These are phyloP conservation scores for Didymella pomorum DNA, from an alignment of 2,329 filamentous ascomycete species.

Conservation along the genomic window DNA sequence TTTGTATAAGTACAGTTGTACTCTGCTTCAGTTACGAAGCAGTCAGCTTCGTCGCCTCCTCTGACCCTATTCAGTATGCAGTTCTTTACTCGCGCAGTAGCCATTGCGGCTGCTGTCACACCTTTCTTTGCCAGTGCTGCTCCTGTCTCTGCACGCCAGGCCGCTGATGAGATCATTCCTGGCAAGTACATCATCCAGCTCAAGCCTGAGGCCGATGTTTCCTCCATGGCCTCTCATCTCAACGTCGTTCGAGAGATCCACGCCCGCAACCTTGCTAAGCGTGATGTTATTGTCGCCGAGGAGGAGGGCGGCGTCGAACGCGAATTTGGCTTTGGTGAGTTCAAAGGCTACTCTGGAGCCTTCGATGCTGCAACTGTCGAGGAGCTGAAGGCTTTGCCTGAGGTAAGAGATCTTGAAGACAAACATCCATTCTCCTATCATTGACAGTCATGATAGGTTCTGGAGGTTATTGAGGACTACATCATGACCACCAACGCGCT, in stretches of 20 bases:
- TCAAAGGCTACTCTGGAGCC: conserved; percentile 44
- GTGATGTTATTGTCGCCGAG: conserved; percentile 22
- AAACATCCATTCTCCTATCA: neutral
- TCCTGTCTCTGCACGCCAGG: conserved; percentile 27
- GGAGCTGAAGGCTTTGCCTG: conserved; percentile 38
- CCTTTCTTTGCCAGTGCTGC: conserved; percentile 36
- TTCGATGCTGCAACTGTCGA: conserved; percentile 43
- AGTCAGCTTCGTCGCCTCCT: neutral
- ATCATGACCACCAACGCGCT: conserved; percentile 36
- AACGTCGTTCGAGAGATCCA: conserved; percentile 41
- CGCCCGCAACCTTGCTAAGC: conserved; percentile 37
- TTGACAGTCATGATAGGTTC: conserved; percentile 23
- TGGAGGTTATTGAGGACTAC: conserved; percentile 39
- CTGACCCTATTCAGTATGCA: conserved; percentile 32
- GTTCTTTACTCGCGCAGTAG: conserved; percentile 37
- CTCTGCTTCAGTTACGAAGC: neutral
- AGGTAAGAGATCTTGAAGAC: conserved; percentile 27
- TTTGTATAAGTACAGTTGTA: conserved; percentile 20
- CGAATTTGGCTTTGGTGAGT: conserved; percentile 40
- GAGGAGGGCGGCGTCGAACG: conserved; percentile 35
- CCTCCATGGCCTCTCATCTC: conserved; percentile 37
- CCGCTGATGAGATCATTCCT: conserved; percentile 38
- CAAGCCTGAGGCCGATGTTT: conserved; percentile 45
- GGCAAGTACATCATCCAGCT: conserved; percentile 57
- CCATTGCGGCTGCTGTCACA: conserved; percentile 33